Evolutionary conservation across 208 protist genomes (phyloP), one percentile per base, ranked within the genome.

Genomic region (Porcisia hertigi): DNA sequence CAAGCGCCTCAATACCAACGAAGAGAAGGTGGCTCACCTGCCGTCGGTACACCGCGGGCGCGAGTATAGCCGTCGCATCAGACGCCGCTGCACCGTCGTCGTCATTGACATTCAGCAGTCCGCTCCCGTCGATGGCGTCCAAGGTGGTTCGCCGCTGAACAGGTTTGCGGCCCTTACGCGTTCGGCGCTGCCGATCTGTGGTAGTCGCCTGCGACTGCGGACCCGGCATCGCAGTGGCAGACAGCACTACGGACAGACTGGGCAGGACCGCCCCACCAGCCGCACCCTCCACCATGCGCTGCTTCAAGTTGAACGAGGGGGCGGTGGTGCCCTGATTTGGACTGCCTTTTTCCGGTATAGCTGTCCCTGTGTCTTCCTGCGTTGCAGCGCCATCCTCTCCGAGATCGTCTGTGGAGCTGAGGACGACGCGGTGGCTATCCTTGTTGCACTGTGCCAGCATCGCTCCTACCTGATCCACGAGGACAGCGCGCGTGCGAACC

Each of bases 401-500:
- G 43, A 65, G 25, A 3, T 52, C 75, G 57, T 80, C 73, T 1
- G 66, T 52, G 20, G 60, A 58, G 73, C 63, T 75, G 25, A 36
- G 7, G 2, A 73, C 60, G 20, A 74, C 72, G 62, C 73, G 74
- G 62, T 76, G 59, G 45, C 74, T 52, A 45, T 82, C 77, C 11
- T 49, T 39, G 12, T 62, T 64, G 57, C 73, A 74, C 47, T 82
- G 77, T 36, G 20, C 0, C 47, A 82, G 54, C 69, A 67, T 54
- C 25, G 41, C 30, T 53, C 41, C 54, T 18, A 86, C 73, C 9
- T 71, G 69, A 18, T 79, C 73, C 25, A 86, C 81, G 34, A 86
- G 58, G 20, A 77, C 72, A 6, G 20, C 67, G 25, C 77, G 77
- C 34, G 91, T 69, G 14, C 90, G 84, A 14, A 86, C 45, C 12